Base-by-base conservation (phyloP, 2,329 filamentous ascomycete genomes). In the Lecanosticta acicola region DNA sequence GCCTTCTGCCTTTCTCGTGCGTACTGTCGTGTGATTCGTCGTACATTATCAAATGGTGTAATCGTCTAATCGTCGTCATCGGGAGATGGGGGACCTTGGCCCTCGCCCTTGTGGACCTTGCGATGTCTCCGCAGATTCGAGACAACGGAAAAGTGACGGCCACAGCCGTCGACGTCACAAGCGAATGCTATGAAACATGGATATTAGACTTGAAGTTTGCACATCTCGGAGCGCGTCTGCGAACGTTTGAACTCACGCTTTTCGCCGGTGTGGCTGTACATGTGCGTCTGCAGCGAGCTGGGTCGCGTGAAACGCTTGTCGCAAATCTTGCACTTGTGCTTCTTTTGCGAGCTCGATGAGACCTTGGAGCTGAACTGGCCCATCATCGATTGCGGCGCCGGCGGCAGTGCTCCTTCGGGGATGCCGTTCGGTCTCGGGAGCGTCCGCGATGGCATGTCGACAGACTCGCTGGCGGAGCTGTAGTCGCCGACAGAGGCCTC, bases 251-350 rank as follows among this genome's bases (percentile, higher is more conserved):
- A 83, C 89, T 77, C 80, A 95, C 89, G 91, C 74, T 97, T 97
- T 69, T 97, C 91, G 65, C 91, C 91, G 45, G 91, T 97, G 65
- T 97, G 91, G 69, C 89, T 95, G 71, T 96, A 96, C 86, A 96
- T 96, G 66, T 97, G 91, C 24, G 91, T 97, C 66, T 96, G 91
- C 32, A 97, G 70, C 11, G 91, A 96, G 64, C 89, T 95, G 1
- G 91, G 91, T 44, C 91, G 80, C 2, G 91, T 96, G 68, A 97
- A 97, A 35, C 91, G 83, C 78, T 97, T 96, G 70, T 96, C 91
- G 74, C 91, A 97, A 49, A 97, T 87, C 72, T 95, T 96, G 79
- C 91, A 97, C 75, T 96, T 96, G 74, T 97, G 93, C 77, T 97
- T 97, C 81, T 97, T 97, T 66, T 96, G 89, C 8, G 91, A 93